Evolutionary conservation across 257 asterid genomes (phyloP).

Genomic region (Petunia secreta): DNA sequence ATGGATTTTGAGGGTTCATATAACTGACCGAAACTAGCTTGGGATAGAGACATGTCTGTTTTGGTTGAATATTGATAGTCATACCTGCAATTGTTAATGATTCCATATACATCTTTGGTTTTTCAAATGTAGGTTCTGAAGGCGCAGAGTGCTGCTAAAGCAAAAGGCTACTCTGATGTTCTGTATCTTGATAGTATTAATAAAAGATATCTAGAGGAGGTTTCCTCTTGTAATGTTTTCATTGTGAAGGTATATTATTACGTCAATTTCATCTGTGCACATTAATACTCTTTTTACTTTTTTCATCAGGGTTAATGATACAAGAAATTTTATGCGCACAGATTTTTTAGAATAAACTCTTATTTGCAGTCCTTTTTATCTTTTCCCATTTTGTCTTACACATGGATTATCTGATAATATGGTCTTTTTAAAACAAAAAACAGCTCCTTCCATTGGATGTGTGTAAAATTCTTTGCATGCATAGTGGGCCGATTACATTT

Average conservation of each 20-base stretch:
- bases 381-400: no score
- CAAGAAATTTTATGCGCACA: no score
- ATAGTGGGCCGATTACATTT: no score
- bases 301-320: no score
- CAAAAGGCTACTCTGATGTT: constrained; percentile 92
- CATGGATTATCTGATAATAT: no score
- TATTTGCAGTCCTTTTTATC: no score
- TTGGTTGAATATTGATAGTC: background rate
- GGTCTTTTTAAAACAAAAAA: no score
- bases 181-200: constrained; percentile 78
- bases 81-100: background rate
- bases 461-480: no score
- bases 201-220: constrained; percentile 90
- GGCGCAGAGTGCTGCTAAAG: constrained; percentile 95
- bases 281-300: no score
- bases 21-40: background rate
- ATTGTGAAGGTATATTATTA: constrained; percentile 70
- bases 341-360: no score
- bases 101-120: background rate
- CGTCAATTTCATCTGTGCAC: background rate
- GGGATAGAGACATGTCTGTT: background rate
- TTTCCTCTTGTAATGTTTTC: constrained; percentile 92
- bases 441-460: no score
- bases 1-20: constrained; percentile 17
- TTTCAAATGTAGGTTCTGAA: constrained; percentile 61